Conservation (phyloP, 1,284 basidiomycete species). For the Chalciporus piperatoides region DNA sequence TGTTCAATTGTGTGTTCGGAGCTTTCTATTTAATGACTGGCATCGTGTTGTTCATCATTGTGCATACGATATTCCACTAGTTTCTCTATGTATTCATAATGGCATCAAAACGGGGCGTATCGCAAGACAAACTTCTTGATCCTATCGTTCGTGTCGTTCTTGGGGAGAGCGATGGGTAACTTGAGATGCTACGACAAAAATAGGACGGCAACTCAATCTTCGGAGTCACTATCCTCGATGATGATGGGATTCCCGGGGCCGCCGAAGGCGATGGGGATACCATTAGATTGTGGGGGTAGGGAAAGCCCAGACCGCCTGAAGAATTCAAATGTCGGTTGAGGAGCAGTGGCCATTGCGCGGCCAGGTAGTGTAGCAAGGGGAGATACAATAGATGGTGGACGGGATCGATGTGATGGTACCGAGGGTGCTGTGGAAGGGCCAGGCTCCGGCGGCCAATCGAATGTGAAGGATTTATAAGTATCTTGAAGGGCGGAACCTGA, state of each 20-base stretch:
- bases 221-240: conserved; percentile 23
- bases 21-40: not conserved
- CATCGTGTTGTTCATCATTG: not conserved
- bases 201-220: conserved; percentile 5
- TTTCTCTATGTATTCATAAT: not conserved
- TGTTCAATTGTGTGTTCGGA: too few species aligned
- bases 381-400: not conserved
- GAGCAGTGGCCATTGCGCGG: not conserved
- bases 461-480: not conserved
- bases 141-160: not conserved
- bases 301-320: conserved; percentile 6
- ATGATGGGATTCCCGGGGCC: conserved; percentile 24
- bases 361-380: not conserved
- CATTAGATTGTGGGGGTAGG: conserved; percentile 1
- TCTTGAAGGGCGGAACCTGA: conserved; percentile 2
- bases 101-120: not conserved
- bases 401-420: not conserved
- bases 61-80: not conserved
- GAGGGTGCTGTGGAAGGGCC: not conserved
- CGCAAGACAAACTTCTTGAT: not conserved
- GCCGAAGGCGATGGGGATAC: conserved; percentile 7
- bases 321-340: conserved; percentile 1
- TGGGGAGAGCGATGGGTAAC: not conserved
- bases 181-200: not conserved
- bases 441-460: conserved; percentile 3